These are phyloP conservation scores for Maudiozyma serrabonitensis DNA, from an alignment of 805 yeast genomes.

Conservation along the genomic window DNA sequence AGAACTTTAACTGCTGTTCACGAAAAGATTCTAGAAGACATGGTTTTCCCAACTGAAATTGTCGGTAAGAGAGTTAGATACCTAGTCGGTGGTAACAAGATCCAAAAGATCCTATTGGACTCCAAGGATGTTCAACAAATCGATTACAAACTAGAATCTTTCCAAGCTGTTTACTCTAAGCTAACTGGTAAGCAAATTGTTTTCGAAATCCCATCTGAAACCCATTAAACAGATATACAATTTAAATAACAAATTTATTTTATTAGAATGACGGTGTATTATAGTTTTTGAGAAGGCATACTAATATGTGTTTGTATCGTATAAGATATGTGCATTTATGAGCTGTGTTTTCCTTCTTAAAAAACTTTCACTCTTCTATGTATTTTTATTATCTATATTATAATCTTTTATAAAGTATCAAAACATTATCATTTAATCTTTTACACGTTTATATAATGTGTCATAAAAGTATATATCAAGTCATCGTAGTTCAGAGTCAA, in stretches of 20 bases:
- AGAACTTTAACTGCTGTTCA: constrained; percentile 98
- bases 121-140: constrained; percentile 94
- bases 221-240: constrained; percentile 20
- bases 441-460: too few species aligned
- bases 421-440: neutral
- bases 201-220: constrained; percentile 72
- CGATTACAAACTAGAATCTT: constrained; percentile 98
- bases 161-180: constrained; percentile 97
- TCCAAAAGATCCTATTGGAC: constrained; percentile 95
- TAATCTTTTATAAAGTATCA: neutral
- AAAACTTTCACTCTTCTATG: neutral
- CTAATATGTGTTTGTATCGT: neutral
- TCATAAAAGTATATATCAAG: too few species aligned
- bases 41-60: constrained; percentile 99
- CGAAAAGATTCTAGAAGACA: constrained; percentile 96
- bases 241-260: neutral
- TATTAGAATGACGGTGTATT: neutral
- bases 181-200: constrained; percentile 99
- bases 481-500: too few species aligned
- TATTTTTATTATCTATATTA: neutral
- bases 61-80: constrained; percentile 98
- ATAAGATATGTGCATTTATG: neutral
- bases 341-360: neutral
- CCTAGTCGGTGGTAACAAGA: constrained; percentile 97
- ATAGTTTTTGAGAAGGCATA: neutral